Evolutionary conservation across 177 flowering plant genomes (phyloP).

Genomic region (Vitis hybrid): DNA sequence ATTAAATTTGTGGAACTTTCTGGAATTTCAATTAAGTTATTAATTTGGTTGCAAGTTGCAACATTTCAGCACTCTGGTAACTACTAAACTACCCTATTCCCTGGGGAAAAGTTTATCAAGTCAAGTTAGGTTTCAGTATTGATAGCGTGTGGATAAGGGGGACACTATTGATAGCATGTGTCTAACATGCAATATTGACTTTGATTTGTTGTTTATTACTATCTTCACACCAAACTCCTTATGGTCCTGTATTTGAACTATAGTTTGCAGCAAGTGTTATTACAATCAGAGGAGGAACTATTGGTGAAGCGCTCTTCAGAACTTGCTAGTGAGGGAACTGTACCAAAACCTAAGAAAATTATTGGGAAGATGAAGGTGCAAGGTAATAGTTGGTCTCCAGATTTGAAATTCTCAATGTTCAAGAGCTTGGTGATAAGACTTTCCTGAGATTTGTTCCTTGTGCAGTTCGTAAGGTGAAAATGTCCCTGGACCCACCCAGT

Average conservation of each 20-base stretch:
- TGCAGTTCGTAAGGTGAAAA: conserved; percentile 88
- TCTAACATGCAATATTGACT: no score
- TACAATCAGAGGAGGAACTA: conserved; percentile 93
- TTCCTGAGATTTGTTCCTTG: conserved; percentile 11
- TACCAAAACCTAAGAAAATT: conserved; percentile 73
- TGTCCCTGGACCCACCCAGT: conserved; percentile 72
- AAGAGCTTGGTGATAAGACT: neutral
- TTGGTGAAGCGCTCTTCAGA: conserved; percentile 56
- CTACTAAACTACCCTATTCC: no score
- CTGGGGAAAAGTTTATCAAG: no score
- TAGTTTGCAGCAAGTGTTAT: conserved; percentile 67
- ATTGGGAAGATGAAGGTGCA: conserved; percentile 92
- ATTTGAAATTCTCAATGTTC: neutral
- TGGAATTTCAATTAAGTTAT: no score
- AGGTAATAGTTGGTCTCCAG: conserved; percentile 44
- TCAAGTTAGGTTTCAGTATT: no score
- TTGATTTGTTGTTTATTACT: no score
- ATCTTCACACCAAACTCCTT: no score
- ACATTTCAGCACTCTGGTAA: no score
- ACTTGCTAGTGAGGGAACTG: conserved; percentile 58
- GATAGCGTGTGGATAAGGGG: no score
- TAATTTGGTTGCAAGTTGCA: no score
- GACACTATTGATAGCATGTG: no score
- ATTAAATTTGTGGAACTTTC: no score
- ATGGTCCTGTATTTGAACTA: neutral